phyloP scores from a whole-genome alignment of 805 yeast genomes.

The Suhomyces kilbournensis region DNA sequence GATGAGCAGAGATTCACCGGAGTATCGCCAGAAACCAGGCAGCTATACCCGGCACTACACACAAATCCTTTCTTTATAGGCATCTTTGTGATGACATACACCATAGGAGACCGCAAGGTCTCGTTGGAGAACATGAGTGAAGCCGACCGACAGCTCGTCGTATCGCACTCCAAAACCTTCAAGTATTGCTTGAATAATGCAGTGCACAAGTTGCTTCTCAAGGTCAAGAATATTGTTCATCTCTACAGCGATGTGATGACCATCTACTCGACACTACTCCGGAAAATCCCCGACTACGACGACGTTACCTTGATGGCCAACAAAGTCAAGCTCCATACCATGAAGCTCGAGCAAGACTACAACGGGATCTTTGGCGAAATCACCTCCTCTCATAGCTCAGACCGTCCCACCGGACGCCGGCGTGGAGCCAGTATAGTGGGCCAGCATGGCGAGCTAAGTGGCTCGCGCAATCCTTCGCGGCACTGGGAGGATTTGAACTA shows the following conservation, averaged over 20 bases:
- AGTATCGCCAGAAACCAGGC: neutral
- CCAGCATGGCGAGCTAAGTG: neutral
- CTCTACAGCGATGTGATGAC: conserved; percentile 36
- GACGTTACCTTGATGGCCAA: conserved; percentile 36
- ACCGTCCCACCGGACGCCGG: neutral
- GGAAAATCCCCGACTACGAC: conserved; percentile 39
- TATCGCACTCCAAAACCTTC: conserved; percentile 29
- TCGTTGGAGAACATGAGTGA: conserved; percentile 20
- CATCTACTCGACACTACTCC: conserved; percentile 37
- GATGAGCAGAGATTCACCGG: neutral
- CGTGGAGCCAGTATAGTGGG: neutral
- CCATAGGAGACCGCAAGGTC: conserved; percentile 35
- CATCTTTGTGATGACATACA: conserved; percentile 30
- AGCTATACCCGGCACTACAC: neutral
- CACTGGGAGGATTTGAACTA: conserved; percentile 18
- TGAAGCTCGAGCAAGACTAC: conserved; percentile 30
- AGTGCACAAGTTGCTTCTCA: conserved; percentile 22
- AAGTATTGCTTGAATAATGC: conserved; percentile 33
- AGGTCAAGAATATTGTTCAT: conserved; percentile 33
- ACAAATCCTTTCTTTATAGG: neutral
- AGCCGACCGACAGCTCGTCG: conserved; percentile 24
- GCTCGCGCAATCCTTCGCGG: neutral
- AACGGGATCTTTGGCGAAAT: conserved; percentile 25
- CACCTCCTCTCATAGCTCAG: neutral
- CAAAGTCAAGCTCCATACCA: conserved; percentile 16